These are phyloP conservation scores for Zasmidium cellare DNA, from an alignment of 2,329 filamentous ascomycete species.

Conservation along the genomic window DNA sequence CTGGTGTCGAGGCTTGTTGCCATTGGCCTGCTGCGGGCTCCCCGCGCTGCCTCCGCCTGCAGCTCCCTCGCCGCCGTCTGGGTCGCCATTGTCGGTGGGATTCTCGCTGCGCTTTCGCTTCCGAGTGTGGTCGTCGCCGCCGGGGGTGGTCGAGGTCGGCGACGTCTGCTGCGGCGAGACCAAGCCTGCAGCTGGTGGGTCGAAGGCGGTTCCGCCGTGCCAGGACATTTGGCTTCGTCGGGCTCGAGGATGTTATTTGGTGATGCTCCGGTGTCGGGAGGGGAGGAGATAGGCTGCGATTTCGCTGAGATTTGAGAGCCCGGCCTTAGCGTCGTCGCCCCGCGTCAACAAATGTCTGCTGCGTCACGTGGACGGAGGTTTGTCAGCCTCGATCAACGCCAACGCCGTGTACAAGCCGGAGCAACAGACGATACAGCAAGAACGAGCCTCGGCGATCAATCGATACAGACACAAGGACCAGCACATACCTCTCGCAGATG, in stretches of 20 bases:
- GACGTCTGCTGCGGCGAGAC: constrained; percentile 19
- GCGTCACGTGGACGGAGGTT: no score
- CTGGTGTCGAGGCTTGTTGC: constrained; percentile 31
- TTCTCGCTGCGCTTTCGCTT: constrained; percentile 25
- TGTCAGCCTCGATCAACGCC: no score
- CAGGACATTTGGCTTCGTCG: constrained; percentile 26
- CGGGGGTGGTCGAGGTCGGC: constrained; percentile 14
- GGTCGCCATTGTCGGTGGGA: constrained; percentile 15
- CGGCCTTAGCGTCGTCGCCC: no score
- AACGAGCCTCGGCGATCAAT: no score
- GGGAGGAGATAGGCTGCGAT: constrained; percentile 3
- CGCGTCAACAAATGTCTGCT: no score
- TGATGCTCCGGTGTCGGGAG: constrained; percentile 14
- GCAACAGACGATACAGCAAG: no score
- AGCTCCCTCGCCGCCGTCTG: constrained; percentile 14
- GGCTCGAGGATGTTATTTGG: constrained; percentile 4
- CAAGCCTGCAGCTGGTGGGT: constrained; percentile 19
- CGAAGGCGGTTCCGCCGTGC: constrained; percentile 25
- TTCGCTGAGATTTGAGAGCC: neutral
- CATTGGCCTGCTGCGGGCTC: constrained; percentile 19
- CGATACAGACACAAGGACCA: no score
- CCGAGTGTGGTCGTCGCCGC: constrained; percentile 11
- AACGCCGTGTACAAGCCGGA: no score
- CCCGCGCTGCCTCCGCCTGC: constrained; percentile 17
- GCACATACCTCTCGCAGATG: no score